phyloP scores from a whole-genome alignment of 2,329 filamentous ascomycete genomes.

The Periconia macrospinosa region DNA sequence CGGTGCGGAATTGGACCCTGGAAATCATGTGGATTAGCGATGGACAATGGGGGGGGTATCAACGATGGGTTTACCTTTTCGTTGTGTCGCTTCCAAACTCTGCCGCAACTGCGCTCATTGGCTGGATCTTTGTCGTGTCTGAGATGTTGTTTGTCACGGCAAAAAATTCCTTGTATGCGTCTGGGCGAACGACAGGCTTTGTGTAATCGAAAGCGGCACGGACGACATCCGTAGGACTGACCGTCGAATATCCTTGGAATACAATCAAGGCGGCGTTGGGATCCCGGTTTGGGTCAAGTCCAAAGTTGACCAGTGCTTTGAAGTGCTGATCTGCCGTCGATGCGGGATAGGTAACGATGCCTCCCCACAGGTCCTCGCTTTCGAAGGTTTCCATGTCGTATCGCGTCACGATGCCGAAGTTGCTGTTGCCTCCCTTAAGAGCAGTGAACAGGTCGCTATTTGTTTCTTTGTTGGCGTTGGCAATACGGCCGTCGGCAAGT shows the following conservation, averaged over 20 bases:
- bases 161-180: conserved; percentile 20
- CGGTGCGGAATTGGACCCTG: conserved; percentile 17
- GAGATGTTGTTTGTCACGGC: conserved; percentile 14
- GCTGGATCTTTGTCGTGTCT: conserved; percentile 20
- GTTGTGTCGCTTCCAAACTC: conserved; percentile 15
- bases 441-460: conserved; percentile 34
- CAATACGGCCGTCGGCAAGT: conserved; percentile 37
- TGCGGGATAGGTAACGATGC: not conserved
- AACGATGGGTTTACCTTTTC: conserved; percentile 4
- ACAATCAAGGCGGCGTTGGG: conserved; percentile 13
- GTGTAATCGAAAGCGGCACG: conserved; percentile 17
- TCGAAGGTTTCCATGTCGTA: conserved; percentile 23
- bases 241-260: conserved; percentile 15
- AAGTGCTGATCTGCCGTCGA: not conserved
- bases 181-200: conserved; percentile 10
- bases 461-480: conserved; percentile 13
- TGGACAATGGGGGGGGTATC: not conserved
- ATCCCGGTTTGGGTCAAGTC: conserved; percentile 6
- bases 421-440: conserved; percentile 33
- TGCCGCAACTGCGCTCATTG: conserved; percentile 13
- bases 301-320: conserved; percentile 11
- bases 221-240: conserved; percentile 12
- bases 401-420: conserved; percentile 30
- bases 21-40: not conserved
- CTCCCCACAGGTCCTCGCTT: conserved; percentile 17